A percentile compares a stretch with the other conserved stretches of the same genome.
Evolutionary conservation across 108 stramenopile species (phyloP).

Genomic region (Discostella stelligeroides): DNA sequence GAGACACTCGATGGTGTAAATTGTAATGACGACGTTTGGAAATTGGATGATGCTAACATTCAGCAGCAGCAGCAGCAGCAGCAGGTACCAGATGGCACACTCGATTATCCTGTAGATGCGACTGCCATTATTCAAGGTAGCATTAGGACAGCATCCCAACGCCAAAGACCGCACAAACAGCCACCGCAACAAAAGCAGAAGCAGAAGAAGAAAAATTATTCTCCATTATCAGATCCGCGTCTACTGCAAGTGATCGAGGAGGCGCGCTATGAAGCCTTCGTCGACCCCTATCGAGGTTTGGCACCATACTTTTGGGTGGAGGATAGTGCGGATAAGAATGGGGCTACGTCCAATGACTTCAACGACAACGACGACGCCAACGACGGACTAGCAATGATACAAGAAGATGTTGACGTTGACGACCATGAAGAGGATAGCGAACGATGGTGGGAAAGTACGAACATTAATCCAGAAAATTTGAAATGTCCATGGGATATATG

Average conservation of each 20-base stretch:
- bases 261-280: constrained; percentile 60
- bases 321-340: background rate
- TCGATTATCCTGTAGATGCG: background rate
- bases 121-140: background rate
- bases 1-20: too few species aligned
- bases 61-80: too few species aligned
- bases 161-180: background rate
- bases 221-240: constrained; percentile 14
- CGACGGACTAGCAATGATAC: background rate
- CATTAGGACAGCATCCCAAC: background rate
- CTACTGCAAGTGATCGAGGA: constrained; percentile 21
- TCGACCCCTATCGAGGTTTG: constrained; percentile 77
- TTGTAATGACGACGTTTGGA: background rate
- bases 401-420: background rate
- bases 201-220: background rate
- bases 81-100: too few species aligned
- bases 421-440: background rate
- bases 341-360: background rate
- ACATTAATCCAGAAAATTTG: constrained; percentile 2
- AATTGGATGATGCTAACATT: background rate
- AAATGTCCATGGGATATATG: constrained; percentile 62
- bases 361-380: background rate
- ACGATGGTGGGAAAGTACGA: background rate
- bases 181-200: background rate
- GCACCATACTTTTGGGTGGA: constrained; percentile 24